Percentiles rank a stretch among this genome's conserved stretches.
These are phyloP conservation scores for Tylopilus intermedius DNA, from an alignment of 768 basidiomycete genomes.

Conservation along the genomic window DNA sequence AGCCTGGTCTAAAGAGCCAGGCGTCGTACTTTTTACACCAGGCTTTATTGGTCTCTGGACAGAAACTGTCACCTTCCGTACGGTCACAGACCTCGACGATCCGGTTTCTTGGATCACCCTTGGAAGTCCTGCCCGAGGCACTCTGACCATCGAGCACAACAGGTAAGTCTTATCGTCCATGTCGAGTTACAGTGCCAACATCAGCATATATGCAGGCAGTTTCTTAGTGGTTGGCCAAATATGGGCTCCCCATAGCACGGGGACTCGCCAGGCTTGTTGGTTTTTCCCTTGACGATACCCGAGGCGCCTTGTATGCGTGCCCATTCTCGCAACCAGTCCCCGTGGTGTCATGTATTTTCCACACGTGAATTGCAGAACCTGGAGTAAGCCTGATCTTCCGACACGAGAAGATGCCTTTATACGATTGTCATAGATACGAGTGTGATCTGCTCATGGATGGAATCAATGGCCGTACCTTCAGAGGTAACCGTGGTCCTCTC, in stretches of 20 bases:
- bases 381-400: constrained; percentile 26
- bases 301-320: constrained; percentile 40
- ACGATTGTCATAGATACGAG: constrained; percentile 25
- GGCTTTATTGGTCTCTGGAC: constrained; percentile 35
- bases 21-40: constrained; percentile 36
- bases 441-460: no score
- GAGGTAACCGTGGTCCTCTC: constrained; percentile 30
- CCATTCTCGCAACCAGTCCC: constrained; percentile 38
- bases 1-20: constrained; percentile 27
- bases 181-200: background rate
- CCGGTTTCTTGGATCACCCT: constrained; percentile 40
- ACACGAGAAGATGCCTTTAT: background rate
- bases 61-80: constrained; percentile 26
- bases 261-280: constrained; percentile 32
- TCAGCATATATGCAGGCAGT: constrained; percentile 7
- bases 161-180: constrained; percentile 1
- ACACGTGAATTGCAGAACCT: constrained; percentile 31
- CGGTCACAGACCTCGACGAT: constrained; percentile 31
- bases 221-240: constrained; percentile 31
- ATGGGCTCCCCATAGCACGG: constrained; percentile 33
- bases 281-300: constrained; percentile 31
- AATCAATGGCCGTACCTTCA: constrained; percentile 33
- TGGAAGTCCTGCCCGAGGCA: constrained; percentile 35
- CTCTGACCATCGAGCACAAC: background rate
- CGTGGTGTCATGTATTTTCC: constrained; percentile 39